Evolutionary conservation across 1,284 basidiomycete genomes (phyloP).

Genomic region (Fomitopsis betulina): DNA sequence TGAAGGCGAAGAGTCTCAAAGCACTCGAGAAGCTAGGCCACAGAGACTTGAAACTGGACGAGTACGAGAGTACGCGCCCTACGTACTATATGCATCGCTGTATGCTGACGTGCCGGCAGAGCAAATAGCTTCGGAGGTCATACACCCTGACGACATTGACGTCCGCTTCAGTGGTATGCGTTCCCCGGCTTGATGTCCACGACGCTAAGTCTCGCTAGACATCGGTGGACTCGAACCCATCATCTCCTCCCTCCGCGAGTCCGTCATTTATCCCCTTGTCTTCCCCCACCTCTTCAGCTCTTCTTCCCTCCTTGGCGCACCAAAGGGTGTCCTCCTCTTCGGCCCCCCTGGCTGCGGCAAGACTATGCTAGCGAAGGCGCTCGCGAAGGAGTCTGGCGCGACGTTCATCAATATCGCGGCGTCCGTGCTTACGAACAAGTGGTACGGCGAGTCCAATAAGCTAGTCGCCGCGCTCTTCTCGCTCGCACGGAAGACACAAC

Average conservation of each 20-base stretch:
- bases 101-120: slow-evolving; percentile 35
- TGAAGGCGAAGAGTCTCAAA: slow-evolving; percentile 67
- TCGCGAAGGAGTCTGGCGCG: slow-evolving; percentile 95
- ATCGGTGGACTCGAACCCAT: slow-evolving; percentile 97
- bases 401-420: slow-evolving; percentile 94
- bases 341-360: slow-evolving; percentile 94
- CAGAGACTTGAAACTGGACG: slow-evolving; percentile 64
- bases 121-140: slow-evolving; percentile 79
- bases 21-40: slow-evolving; percentile 73
- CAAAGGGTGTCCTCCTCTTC: slow-evolving; percentile 81
- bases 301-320: slow-evolving; percentile 68
- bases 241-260: slow-evolving; percentile 88
- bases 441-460: slow-evolving; percentile 99
- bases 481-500: slow-evolving; percentile 72
- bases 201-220: slow-evolving; percentile 39
- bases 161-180: slow-evolving; percentile 65
- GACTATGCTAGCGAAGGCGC: slow-evolving; percentile 93
- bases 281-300: slow-evolving; percentile 88
- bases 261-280: slow-evolving; percentile 93
- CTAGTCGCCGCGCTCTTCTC: slow-evolving; percentile 86
- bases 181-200: slow-evolving; percentile 1
- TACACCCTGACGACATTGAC: slow-evolving; percentile 82
- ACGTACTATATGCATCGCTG: not conserved
- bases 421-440: slow-evolving; percentile 82
- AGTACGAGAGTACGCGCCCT: slow-evolving; percentile 68